Percentiles rank a stretch among this genome's conserved stretches.
These are phyloP conservation scores for Coleophoma crateriformis DNA, from an alignment of 2,329 filamentous ascomycete genomes.

Conservation along the genomic window DNA sequence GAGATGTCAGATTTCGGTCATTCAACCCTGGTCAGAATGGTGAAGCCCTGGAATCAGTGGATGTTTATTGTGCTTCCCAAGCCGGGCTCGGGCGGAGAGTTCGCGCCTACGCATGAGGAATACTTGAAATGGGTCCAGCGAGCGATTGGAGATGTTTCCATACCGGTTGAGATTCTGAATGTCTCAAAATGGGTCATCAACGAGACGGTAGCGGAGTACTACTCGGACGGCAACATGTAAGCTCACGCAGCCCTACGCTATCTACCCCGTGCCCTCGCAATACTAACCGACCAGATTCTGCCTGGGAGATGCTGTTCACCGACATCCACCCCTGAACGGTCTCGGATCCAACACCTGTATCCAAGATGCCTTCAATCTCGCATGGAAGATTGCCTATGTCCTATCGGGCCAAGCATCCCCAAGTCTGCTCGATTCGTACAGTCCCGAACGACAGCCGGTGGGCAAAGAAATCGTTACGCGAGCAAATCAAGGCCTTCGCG, in stretches of 20 bases:
- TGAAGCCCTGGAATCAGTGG: slow-evolving; percentile 60
- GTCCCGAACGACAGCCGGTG: slow-evolving; percentile 41
- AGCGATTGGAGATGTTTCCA: slow-evolving; percentile 49
- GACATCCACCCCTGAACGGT: slow-evolving; percentile 52
- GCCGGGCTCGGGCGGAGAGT: slow-evolving; percentile 29
- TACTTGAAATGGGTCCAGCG: slow-evolving; percentile 39
- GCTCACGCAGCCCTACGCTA: not conserved
- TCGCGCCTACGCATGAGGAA: slow-evolving; percentile 39
- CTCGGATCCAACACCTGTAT: slow-evolving; percentile 55
- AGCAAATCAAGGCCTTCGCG: slow-evolving; percentile 50
- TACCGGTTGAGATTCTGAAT: slow-evolving; percentile 43
- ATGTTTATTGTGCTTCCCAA: slow-evolving; percentile 47
- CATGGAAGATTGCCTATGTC: slow-evolving; percentile 49
- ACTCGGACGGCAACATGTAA: slow-evolving; percentile 29
- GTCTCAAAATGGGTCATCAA: slow-evolving; percentile 56
- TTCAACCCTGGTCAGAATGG: slow-evolving; percentile 48
- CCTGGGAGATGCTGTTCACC: slow-evolving; percentile 52
- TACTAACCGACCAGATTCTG: slow-evolving; percentile 31
- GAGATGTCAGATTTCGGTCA: slow-evolving; percentile 47
- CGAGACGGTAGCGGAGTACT: slow-evolving; percentile 53
- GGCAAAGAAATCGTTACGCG: slow-evolving; percentile 41
- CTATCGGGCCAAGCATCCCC: slow-evolving; percentile 30
- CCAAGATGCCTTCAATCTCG: slow-evolving; percentile 50
- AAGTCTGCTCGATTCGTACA: slow-evolving; percentile 37
- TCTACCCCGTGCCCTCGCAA: too few species aligned